Conservation (phyloP, 805 yeast species). For the Tetrapisispora namnaoensis region DNA sequence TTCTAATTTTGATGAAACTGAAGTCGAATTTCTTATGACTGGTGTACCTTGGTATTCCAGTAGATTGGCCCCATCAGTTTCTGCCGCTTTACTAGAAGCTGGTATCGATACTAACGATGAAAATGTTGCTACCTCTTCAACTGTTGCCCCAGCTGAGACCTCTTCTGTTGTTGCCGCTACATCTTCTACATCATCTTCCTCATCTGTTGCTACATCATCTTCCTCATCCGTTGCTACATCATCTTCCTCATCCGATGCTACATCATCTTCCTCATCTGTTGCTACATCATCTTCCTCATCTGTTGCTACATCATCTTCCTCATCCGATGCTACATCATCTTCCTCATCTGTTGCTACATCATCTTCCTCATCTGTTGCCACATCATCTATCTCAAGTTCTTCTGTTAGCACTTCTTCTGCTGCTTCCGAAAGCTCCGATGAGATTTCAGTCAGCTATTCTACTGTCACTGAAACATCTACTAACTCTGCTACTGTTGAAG, state of each 20-base stretch:
- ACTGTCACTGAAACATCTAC: conserved; percentile 10
- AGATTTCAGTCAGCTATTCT: conserved; percentile 10
- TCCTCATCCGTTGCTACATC: too few species aligned
- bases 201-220: conserved; percentile 1
- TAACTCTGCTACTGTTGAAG: neutral
- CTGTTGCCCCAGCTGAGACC: neutral
- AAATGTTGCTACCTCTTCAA: neutral
- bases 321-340: too few species aligned
- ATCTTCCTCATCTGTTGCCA: conserved; percentile 3
- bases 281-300: too few species aligned
- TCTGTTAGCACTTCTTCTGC: too few species aligned
- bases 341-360: too few species aligned
- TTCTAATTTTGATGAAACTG: neutral
- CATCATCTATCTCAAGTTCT: too few species aligned
- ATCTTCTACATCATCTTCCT: conserved; percentile 2
- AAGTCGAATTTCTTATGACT: neutral
- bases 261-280: too few species aligned
- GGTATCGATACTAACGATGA: conserved; percentile 1
- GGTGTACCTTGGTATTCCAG: conserved; percentile 27
- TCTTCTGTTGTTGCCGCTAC: neutral
- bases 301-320: too few species aligned
- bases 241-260: too few species aligned
- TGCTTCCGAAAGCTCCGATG: too few species aligned
- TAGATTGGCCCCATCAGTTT: conserved; percentile 8
- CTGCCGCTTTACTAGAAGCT: conserved; percentile 4